These are phyloP conservation scores for Ustilago nuda DNA, from an alignment of 1,284 basidiomycete species.

Conservation along the genomic window DNA sequence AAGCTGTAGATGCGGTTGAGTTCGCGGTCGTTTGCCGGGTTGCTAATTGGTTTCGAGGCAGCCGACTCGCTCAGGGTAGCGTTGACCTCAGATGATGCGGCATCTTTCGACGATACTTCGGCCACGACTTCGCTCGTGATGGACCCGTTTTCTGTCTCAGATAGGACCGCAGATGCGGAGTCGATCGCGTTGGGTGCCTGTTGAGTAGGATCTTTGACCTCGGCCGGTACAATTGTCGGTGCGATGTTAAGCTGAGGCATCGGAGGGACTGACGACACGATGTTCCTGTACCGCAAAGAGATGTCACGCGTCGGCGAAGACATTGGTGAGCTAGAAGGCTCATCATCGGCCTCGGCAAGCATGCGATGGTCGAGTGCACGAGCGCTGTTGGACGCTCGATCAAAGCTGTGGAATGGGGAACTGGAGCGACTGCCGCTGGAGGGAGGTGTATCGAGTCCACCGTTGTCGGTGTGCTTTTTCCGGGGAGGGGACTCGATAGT, in stretches of 20 bases:
- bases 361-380: slow-evolving; percentile 24
- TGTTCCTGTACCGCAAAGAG: slow-evolving; percentile 23
- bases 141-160: not conserved
- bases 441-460: slow-evolving; percentile 49
- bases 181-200: not conserved
- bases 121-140: not conserved
- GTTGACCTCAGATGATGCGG: not conserved
- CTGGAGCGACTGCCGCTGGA: slow-evolving; percentile 48
- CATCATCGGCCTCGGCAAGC: slow-evolving; percentile 21
- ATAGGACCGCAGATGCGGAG: not conserved
- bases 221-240: not conserved
- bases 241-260: slow-evolving; percentile 20
- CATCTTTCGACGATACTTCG: not conserved
- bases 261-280: slow-evolving; percentile 6
- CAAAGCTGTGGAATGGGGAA: slow-evolving; percentile 40
- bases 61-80: not conserved
- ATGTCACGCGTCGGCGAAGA: slow-evolving; percentile 49
- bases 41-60: slow-evolving; percentile 7
- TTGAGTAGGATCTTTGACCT: not conserved
- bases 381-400: slow-evolving; percentile 12
- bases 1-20: slow-evolving; percentile 44
- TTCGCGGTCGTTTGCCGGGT: slow-evolving; percentile 27
- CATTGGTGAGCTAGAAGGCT: slow-evolving; percentile 52
- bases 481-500: slow-evolving; percentile 45
- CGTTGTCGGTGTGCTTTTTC: slow-evolving; percentile 37